Percentiles rank a stretch among this genome's conserved stretches.
These are phyloP conservation scores for Chaetomiaceae sp. DNA, from an alignment of 2,329 filamentous ascomycete species.

Conservation along the genomic window DNA sequence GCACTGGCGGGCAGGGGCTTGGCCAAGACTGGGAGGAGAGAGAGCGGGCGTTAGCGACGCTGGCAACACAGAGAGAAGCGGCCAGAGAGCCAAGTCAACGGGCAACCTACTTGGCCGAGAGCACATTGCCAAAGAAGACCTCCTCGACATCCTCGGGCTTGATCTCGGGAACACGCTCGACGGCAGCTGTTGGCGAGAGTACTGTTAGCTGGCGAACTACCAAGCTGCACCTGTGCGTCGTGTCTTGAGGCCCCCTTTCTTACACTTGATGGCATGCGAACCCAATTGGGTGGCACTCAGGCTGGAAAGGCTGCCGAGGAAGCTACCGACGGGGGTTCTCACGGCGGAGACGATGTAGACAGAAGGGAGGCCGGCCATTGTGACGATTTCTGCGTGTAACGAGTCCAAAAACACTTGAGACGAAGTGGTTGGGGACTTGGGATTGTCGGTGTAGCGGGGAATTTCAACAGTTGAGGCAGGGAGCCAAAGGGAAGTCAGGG, in stretches of 20 bases:
- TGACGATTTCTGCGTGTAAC: conserved; percentile 13
- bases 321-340: conserved; percentile 88
- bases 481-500: too few species aligned
- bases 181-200: conserved; percentile 51
- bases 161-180: conserved; percentile 80
- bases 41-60: conserved; percentile 17
- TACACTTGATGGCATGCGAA: conserved; percentile 88
- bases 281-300: conserved; percentile 83
- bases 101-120: conserved; percentile 92
- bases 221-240: too few species aligned
- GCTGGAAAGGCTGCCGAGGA: conserved; percentile 88
- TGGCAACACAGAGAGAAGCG: background rate
- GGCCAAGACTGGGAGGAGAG: conserved; percentile 65
- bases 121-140: conserved; percentile 96
- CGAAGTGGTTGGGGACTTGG: conserved; percentile 11
- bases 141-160: conserved; percentile 89
- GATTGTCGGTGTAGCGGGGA: conserved; percentile 18
- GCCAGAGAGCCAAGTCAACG: conserved; percentile 9
- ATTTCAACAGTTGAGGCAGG: conserved; percentile 9
- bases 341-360: conserved; percentile 95
- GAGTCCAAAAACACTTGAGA: conserved; percentile 1
- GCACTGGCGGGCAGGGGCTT: conserved; percentile 94
- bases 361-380: conserved; percentile 73
- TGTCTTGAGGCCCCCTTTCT: too few species aligned
- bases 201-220: too few species aligned